These are phyloP conservation scores for Arthrobotrys conoides DNA, from an alignment of 2,329 filamentous ascomycete genomes.

Conservation along the genomic window DNA sequence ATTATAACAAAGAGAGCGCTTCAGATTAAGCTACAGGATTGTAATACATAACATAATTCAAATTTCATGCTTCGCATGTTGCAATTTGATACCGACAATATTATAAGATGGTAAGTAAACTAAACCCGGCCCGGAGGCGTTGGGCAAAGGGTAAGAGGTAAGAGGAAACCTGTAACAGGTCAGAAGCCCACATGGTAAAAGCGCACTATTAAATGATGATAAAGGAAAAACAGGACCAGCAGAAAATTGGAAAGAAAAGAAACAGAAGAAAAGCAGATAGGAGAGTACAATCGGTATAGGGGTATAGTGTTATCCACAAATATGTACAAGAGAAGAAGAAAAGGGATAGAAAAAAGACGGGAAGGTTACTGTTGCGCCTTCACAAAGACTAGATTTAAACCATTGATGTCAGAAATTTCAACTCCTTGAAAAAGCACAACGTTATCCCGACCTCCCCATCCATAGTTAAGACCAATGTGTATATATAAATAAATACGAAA, in stretches of 20 bases:
- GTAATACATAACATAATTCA: constrained; percentile 47
- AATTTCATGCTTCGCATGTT: constrained; percentile 60
- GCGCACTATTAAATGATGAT: constrained; percentile 27
- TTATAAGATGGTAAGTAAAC: constrained; percentile 34
- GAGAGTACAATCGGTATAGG: constrained; percentile 60
- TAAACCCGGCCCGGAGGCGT: constrained; percentile 5
- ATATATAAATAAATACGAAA: constrained; percentile 30
- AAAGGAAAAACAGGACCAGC: constrained; percentile 12
- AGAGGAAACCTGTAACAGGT: constrained; percentile 34
- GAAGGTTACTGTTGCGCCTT: constrained; percentile 57
- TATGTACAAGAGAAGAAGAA: constrained; percentile 55
- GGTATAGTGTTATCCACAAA: constrained; percentile 56
- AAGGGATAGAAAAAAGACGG: constrained; percentile 50
- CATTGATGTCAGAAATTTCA: constrained; percentile 51
- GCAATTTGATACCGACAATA: constrained; percentile 53
- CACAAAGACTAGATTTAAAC: constrained; percentile 55
- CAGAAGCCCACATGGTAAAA: background rate
- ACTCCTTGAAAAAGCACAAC: constrained; percentile 60
- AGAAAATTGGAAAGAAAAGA: constrained; percentile 20
- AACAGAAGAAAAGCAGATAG: constrained; percentile 54
- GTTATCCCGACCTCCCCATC: constrained; percentile 51
- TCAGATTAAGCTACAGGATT: constrained; percentile 32
- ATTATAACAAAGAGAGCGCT: constrained; percentile 2
- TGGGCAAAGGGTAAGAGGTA: constrained; percentile 12
- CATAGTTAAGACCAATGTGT: constrained; percentile 15